Percentiles rank a stretch among this genome's conserved stretches.
Evolutionary conservation across 768 basidiomycete species (phyloP).

Genomic region (Rhizopogon vulgaris): DNA sequence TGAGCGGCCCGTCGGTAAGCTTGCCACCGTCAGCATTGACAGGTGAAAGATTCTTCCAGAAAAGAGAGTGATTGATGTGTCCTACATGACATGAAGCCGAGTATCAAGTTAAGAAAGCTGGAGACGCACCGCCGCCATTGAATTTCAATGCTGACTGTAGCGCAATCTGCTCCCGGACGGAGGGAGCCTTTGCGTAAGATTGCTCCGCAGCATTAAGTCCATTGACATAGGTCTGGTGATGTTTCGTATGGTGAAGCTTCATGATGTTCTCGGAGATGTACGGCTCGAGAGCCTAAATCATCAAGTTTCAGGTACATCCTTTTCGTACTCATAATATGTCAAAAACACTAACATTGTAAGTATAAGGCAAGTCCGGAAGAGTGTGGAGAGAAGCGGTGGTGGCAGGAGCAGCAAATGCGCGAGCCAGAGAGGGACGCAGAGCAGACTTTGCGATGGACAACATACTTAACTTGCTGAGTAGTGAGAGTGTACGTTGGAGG

Average conservation of each 20-base stretch:
- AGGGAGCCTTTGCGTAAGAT: constrained; percentile 57
- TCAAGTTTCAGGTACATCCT: neutral
- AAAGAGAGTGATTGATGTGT: constrained; percentile 92
- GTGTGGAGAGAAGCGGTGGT: constrained; percentile 53
- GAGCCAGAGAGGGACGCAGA: constrained; percentile 38
- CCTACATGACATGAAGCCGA: constrained; percentile 34
- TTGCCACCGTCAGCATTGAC: constrained; percentile 54
- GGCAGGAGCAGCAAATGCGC: constrained; percentile 38
- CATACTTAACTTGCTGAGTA: constrained; percentile 30
- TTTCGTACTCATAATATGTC: neutral
- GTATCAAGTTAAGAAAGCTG: neutral
- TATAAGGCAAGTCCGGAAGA: constrained; percentile 74
- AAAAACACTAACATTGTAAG: constrained; percentile 55
- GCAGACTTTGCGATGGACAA: constrained; percentile 40
- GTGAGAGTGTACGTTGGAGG: neutral
- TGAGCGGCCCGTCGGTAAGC: constrained; percentile 60
- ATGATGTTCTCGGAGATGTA: constrained; percentile 90
- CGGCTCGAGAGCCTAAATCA: constrained; percentile 76
- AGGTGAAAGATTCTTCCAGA: constrained; percentile 97
- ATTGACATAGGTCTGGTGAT: constrained; percentile 90
- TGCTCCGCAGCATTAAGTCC: constrained; percentile 92
- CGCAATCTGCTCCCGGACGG: constrained; percentile 70
- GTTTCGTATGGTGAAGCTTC: constrained; percentile 88
- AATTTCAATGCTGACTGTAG: constrained; percentile 94
- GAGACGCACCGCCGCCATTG: constrained; percentile 79